phyloP scores from a whole-genome alignment of 2,329 filamentous ascomycete species.

The Diaporthe aspalathi region DNA sequence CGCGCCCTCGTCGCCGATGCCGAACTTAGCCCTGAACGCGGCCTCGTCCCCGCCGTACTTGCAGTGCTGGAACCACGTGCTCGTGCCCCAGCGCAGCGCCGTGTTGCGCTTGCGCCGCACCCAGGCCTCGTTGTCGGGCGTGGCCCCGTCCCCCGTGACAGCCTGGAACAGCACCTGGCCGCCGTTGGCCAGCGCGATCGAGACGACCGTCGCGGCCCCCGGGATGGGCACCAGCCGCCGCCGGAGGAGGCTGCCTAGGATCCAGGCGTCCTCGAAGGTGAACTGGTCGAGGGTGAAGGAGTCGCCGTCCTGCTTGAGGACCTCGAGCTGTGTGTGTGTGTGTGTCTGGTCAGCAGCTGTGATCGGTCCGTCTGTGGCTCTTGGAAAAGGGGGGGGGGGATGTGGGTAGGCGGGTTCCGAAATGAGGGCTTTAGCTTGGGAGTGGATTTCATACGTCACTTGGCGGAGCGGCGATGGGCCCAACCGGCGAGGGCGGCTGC shows the following conservation, averaged over 20 bases:
- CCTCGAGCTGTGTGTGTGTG: conserved; percentile 42
- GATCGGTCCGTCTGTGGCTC: no score
- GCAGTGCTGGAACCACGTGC: conserved; percentile 77
- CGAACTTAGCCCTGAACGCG: conserved; percentile 73
- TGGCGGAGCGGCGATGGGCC: conserved; percentile 40
- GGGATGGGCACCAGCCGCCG: conserved; percentile 67
- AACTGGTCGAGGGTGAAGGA: conserved; percentile 64
- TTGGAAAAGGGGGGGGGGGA: not conserved
- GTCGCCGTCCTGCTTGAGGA: conserved; percentile 52
- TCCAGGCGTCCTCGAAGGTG: conserved; percentile 72
- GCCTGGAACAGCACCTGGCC: conserved; percentile 76
- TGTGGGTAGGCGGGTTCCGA: no score
- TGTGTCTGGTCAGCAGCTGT: not conserved
- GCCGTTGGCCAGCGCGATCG: conserved; percentile 70
- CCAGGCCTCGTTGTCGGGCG: conserved; percentile 79
- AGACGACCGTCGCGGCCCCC: conserved; percentile 67
- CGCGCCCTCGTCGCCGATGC: conserved; percentile 65
- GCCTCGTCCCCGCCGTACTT: conserved; percentile 74
- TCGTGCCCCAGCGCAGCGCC: conserved; percentile 76
- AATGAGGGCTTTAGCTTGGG: no score
- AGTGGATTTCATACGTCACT: conserved; percentile 38
- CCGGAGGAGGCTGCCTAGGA: conserved; percentile 73
- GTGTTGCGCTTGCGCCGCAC: conserved; percentile 77
- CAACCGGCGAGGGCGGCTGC: not conserved
- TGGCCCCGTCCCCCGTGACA: conserved; percentile 73